These are phyloP conservation scores for Talaromyces sp. DNA, from an alignment of 2,329 filamentous ascomycete genomes.

Conservation along the genomic window DNA sequence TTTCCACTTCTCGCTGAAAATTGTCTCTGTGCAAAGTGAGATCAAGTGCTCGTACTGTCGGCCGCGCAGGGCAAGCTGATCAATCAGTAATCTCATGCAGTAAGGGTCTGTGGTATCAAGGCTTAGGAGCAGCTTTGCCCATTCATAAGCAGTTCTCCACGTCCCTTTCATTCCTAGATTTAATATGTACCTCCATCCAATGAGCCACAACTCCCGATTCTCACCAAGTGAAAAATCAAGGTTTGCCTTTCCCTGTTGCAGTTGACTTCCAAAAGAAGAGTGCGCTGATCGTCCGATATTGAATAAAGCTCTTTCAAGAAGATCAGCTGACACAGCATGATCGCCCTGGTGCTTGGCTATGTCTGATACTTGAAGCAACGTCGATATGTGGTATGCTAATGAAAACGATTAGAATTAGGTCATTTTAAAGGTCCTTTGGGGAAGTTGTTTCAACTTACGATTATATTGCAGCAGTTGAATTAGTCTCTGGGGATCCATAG, in stretches of 20 bases:
- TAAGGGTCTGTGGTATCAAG: conserved; percentile 78
- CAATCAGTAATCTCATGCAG: conserved; percentile 72
- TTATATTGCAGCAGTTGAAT: conserved; percentile 68
- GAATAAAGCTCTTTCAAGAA: conserved; percentile 87
- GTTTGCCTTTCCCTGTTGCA: conserved; percentile 73
- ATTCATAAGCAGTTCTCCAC: conserved; percentile 87
- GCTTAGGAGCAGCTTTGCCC: conserved; percentile 77
- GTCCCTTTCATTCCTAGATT: conserved; percentile 88
- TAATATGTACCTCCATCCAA: conserved; percentile 80
- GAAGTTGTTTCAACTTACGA: conserved; percentile 27
- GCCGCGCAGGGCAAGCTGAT: conserved; percentile 77
- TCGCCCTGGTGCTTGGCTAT: conserved; percentile 90
- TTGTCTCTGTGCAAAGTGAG: conserved; percentile 55
- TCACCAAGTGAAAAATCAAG: conserved; percentile 77
- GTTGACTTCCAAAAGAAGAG: conserved; percentile 70
- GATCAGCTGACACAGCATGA: conserved; percentile 75
- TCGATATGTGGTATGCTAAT: conserved; percentile 77
- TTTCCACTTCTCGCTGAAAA: conserved; percentile 48
- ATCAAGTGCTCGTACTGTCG: conserved; percentile 72
- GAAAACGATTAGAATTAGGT: conserved; percentile 25
- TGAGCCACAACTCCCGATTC: conserved; percentile 89
- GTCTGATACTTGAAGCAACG: conserved; percentile 86
- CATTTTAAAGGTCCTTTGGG: neutral
- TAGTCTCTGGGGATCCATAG: conserved; percentile 78
- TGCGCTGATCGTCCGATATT: conserved; percentile 85